phyloP scores from a whole-genome alignment of 306 rosid species.

The Ormosia semicastrata region DNA sequence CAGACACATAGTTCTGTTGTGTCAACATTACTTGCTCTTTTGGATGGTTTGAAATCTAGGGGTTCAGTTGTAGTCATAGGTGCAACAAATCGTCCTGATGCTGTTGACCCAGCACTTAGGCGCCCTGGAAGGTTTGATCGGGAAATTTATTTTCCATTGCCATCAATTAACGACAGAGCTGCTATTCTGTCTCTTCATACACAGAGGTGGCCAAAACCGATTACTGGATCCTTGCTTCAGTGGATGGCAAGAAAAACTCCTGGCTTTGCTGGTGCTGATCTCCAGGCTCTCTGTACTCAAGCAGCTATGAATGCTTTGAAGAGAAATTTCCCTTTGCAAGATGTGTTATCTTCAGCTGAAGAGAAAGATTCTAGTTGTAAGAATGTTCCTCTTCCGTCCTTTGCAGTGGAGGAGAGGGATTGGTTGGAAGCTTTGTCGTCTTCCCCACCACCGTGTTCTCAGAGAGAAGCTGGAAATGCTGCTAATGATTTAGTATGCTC shows the following conservation, averaged over 20 bases:
- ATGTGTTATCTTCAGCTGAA: conserved; percentile 66
- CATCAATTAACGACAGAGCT: conserved; percentile 86
- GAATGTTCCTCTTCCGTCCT: conserved; percentile 72
- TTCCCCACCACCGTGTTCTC: conserved; percentile 90
- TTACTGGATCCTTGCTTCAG: conserved; percentile 72
- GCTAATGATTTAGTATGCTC: conserved; percentile 76
- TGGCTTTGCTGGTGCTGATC: conserved; percentile 98
- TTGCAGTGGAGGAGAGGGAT: conserved; percentile 93
- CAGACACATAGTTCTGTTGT: conserved; percentile 99
- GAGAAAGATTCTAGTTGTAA: conserved; percentile 46
- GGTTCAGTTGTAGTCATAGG: conserved; percentile 97
- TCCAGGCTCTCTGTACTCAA: conserved; percentile 98
- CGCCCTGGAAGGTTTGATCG: conserved; percentile 98
- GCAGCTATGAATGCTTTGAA: conserved; percentile 87
- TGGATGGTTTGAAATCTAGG: conserved; percentile 96
- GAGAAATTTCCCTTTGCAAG: conserved; percentile 92
- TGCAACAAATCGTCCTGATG: conserved; percentile 97
- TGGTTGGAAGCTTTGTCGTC: conserved; percentile 88
- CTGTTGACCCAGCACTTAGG: conserved; percentile 94
- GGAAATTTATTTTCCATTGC: conserved; percentile 94
- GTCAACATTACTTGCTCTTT: conserved; percentile 91
- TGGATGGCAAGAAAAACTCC: conserved; percentile 83
- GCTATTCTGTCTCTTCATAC: conserved; percentile 95
- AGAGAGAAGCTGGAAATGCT: conserved; percentile 94
- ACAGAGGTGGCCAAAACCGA: conserved; percentile 87